Conservation (phyloP, 2,329 filamentous ascomycete species). For the Beauveria bassiana region DNA sequence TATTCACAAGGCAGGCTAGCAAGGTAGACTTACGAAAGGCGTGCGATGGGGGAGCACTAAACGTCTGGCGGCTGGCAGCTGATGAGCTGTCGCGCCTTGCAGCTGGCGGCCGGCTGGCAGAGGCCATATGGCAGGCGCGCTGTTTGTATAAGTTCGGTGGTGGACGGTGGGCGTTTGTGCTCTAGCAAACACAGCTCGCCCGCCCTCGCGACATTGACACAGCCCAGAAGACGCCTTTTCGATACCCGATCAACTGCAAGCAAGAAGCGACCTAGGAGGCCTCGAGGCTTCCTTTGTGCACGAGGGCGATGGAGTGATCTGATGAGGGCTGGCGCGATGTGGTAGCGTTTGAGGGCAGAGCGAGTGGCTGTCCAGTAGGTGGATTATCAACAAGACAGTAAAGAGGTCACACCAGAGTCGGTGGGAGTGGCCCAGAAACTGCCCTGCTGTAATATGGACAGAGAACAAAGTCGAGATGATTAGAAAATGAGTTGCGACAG, state of each 20-base stretch:
- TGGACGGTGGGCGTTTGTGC: neutral
- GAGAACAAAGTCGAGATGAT: neutral
- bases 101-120: conserved; percentile 9
- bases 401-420: neutral
- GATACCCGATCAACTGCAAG: neutral
- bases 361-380: neutral
- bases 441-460: too few relatives aligned
- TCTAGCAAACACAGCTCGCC: conserved; percentile 2
- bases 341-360: neutral
- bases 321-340: neutral
- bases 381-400: neutral
- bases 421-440: neutral
- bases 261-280: neutral
- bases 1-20: neutral
- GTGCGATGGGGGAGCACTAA: conserved; percentile 1
- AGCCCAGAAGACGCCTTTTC: neutral
- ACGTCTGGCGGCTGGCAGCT: conserved; percentile 1
- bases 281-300: neutral
- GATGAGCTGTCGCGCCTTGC: conserved; percentile 4
- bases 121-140: conserved; percentile 4
- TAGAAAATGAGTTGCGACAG: neutral
- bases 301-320: neutral
- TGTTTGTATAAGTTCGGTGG: neutral
- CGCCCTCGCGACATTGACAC: conserved; percentile 3
- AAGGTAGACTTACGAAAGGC: conserved; percentile 8